Evolutionary conservation across 352 stramenopile species (phyloP).

Genomic region (Thalassiosira livingstoniorum): DNA sequence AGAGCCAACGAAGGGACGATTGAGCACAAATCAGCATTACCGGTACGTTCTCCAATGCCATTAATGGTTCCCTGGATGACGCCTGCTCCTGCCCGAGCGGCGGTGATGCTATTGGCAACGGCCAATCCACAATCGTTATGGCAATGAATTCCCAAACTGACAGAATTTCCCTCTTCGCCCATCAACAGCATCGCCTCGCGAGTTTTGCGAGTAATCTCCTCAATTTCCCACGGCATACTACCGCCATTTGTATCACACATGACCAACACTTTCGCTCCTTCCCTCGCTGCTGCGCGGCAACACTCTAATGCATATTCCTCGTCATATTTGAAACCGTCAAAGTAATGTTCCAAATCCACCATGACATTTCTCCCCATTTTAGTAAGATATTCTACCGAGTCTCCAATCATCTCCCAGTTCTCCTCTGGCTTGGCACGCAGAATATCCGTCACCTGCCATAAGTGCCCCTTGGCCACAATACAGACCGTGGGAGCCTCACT

Average conservation of each 20-base stretch:
- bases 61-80: constrained; percentile 88
- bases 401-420: constrained; percentile 87
- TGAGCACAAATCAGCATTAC: constrained; percentile 87
- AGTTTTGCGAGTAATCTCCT: constrained; percentile 59
- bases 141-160: constrained; percentile 85
- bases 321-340: constrained; percentile 86
- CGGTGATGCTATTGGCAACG: constrained; percentile 84
- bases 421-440: constrained; percentile 77
- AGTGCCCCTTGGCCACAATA: constrained; percentile 83
- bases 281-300: constrained; percentile 76
- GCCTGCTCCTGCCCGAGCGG: constrained; percentile 76
- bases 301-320: constrained; percentile 79
- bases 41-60: constrained; percentile 86
- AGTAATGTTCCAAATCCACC: constrained; percentile 88
- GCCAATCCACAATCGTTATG: constrained; percentile 89
- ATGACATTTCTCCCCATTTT: constrained; percentile 68
- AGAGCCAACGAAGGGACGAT: constrained; percentile 85
- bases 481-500: constrained; percentile 76
- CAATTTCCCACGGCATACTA: constrained; percentile 86
- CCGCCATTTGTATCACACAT: constrained; percentile 89
- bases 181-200: constrained; percentile 65
- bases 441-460: constrained; percentile 85
- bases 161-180: constrained; percentile 20
- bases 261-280: constrained; percentile 82
- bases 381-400: constrained; percentile 83